Evolutionary conservation across 2,329 filamentous ascomycete species (phyloP).

Genomic region (Apiospora koreana): DNA sequence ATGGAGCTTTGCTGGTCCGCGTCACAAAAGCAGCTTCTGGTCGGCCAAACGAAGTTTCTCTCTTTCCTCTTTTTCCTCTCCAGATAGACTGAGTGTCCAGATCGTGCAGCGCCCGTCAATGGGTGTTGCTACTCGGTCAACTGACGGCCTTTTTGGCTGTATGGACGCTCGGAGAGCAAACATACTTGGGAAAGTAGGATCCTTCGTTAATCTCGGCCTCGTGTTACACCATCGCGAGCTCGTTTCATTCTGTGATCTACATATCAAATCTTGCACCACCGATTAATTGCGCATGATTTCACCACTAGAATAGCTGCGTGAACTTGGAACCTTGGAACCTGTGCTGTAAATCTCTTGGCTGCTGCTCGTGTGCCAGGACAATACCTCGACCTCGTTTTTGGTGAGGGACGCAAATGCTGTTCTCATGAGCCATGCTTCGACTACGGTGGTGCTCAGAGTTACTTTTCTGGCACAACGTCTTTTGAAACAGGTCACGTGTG

Average conservation of each 20-base stretch:
- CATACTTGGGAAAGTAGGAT: conserved; percentile 37
- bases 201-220: conserved; percentile 39
- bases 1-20: conserved; percentile 10
- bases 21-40: background rate
- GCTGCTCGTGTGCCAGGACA: too few relatives aligned
- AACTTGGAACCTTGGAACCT: too few relatives aligned
- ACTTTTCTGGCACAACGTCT: too few relatives aligned
- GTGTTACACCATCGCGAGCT: conserved; percentile 34
- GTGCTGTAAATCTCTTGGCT: too few relatives aligned
- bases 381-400: too few relatives aligned
- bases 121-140: conserved; percentile 23
- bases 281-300: too few relatives aligned
- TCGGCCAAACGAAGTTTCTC: conserved; percentile 9
- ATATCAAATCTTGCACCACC: too few relatives aligned
- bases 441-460: too few relatives aligned
- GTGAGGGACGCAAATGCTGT: too few relatives aligned
- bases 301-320: too few relatives aligned
- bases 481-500: too few relatives aligned
- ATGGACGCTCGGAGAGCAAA: conserved; percentile 33
- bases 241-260: conserved; percentile 41
- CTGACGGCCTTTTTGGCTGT: conserved; percentile 20
- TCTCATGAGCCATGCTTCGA: too few relatives aligned
- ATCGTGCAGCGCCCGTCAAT: conserved; percentile 24
- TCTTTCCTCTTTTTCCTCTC: conserved; percentile 35
- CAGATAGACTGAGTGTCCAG: conserved; percentile 55